Evolutionary conservation across 2,329 filamentous ascomycete species (phyloP).

Genomic region (Colletotrichum echinochloae): DNA sequence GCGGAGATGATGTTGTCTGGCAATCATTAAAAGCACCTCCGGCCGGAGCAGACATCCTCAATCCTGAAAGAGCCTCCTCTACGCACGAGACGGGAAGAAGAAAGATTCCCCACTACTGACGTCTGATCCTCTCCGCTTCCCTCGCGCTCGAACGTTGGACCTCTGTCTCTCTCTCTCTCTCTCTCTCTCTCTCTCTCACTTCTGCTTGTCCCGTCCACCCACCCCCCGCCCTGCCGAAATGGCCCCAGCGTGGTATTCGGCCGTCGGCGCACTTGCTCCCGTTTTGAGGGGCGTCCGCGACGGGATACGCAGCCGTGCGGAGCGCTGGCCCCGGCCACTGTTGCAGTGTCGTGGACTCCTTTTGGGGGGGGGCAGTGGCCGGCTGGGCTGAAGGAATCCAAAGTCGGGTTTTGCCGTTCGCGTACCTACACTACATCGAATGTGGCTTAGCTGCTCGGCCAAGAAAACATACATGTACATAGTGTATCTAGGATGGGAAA

Average conservation of each 20-base stretch:
- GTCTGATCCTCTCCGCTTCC: background rate
- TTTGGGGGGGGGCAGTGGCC: background rate
- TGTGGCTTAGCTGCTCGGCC: slow-evolving; percentile 1
- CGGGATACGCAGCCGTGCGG: slow-evolving; percentile 1
- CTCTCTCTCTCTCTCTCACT: background rate
- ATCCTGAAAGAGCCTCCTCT: background rate
- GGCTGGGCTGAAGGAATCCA: too few species aligned
- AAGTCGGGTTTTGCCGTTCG: slow-evolving; percentile 13
- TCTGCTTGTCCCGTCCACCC: too few species aligned
- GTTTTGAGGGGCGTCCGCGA: slow-evolving; percentile 7
- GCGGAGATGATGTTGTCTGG: slow-evolving; percentile 30
- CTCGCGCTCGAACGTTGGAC: background rate
- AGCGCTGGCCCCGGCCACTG: slow-evolving; percentile 23
- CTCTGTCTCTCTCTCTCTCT: background rate
- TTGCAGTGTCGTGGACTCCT: slow-evolving; percentile 14
- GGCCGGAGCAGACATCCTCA: background rate
- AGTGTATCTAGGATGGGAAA: background rate
- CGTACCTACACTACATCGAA: slow-evolving; percentile 19
- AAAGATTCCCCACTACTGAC: background rate
- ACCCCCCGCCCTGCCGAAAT: slow-evolving; percentile 4
- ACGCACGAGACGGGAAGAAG: background rate
- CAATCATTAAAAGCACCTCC: slow-evolving; percentile 12
- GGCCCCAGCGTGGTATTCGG: slow-evolving; percentile 35
- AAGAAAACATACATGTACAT: background rate
- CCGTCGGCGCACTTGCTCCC: slow-evolving; percentile 29